Percentiles rank a stretch among this genome's conserved stretches.
Evolutionary conservation across 2,329 filamentous ascomycete genomes (phyloP).

Genomic region (Monosporascus sp.): DNA sequence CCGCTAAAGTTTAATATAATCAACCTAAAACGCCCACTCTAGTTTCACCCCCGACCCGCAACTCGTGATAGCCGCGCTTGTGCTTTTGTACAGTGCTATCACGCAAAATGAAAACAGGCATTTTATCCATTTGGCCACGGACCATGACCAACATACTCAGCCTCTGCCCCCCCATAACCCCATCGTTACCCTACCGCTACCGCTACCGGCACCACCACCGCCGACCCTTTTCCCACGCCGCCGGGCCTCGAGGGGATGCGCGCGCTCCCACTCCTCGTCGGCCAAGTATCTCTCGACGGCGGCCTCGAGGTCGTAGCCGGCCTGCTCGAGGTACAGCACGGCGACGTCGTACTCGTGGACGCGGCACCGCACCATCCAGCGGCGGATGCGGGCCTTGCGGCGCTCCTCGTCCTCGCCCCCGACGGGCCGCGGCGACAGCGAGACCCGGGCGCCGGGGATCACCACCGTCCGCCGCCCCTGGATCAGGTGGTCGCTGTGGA

Average conservation of each 20-base stretch:
- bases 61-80: background rate
- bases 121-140: no score
- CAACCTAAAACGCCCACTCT: no score
- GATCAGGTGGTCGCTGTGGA: constrained; percentile 67
- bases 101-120: no score
- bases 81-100: no score
- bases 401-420: constrained; percentile 70
- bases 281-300: constrained; percentile 61
- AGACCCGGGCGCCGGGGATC: constrained; percentile 64
- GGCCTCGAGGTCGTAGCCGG: constrained; percentile 58
- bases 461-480: constrained; percentile 63
- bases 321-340: constrained; percentile 67
- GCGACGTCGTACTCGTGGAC: constrained; percentile 73
- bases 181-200: constrained; percentile 10
- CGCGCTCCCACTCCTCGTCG: constrained; percentile 71
- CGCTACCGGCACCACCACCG: constrained; percentile 20
- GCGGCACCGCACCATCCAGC: constrained; percentile 77
- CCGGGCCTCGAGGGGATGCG: constrained; percentile 50
- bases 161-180: background rate
- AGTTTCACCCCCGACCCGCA: background rate
- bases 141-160: background rate
- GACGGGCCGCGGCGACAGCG: constrained; percentile 64
- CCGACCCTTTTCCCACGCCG: constrained; percentile 27
- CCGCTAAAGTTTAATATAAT: constrained; percentile 5
- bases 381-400: constrained; percentile 63